Percentiles rank a stretch among this genome's conserved stretches.
Evolutionary conservation across 805 yeast species (phyloP).

Genomic region (Monosporozyma siamensis): DNA sequence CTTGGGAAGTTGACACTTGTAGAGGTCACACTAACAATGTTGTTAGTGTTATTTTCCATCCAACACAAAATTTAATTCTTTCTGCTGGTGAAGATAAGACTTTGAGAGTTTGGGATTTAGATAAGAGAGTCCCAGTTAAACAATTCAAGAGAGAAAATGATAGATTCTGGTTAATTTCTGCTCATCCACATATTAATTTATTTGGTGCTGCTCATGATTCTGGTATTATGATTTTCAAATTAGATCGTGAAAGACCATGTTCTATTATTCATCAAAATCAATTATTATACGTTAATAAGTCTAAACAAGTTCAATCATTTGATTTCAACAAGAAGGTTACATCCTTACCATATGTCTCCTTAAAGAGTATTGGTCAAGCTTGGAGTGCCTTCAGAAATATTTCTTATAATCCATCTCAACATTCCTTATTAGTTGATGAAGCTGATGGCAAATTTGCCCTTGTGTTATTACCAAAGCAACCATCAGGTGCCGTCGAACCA

Average conservation of each 20-base stretch:
- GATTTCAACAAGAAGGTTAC: conserved; percentile 57
- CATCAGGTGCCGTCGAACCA: conserved; percentile 91
- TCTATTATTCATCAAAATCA: conserved; percentile 64
- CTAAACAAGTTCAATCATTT: conserved; percentile 75
- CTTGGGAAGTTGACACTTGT: conserved; percentile 98
- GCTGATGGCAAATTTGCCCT: conserved; percentile 63
- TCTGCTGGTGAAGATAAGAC: conserved; percentile 96
- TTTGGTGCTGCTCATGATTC: conserved; percentile 96
- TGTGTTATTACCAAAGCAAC: conserved; percentile 72
- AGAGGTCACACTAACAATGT: conserved; percentile 96
- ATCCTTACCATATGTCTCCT: conserved; percentile 69
- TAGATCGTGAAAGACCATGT: conserved; percentile 89
- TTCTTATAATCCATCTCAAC: conserved; percentile 88
- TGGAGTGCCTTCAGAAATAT: conserved; percentile 81
- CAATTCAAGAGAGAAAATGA: conserved; percentile 91
- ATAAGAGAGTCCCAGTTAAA: conserved; percentile 85
- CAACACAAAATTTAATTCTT: conserved; percentile 80
- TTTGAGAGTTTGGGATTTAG: conserved; percentile 92
- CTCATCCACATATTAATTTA: conserved; percentile 83
- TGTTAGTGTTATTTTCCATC: conserved; percentile 83
- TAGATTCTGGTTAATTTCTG: conserved; percentile 85
- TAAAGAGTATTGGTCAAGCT: conserved; percentile 74
- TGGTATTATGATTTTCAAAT: conserved; percentile 95
- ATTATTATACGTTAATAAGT: conserved; percentile 67
- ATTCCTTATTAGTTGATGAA: conserved; percentile 70